Conservation (phyloP, 2,329 filamentous ascomycete species). For the Fusarium setosum region DNA sequence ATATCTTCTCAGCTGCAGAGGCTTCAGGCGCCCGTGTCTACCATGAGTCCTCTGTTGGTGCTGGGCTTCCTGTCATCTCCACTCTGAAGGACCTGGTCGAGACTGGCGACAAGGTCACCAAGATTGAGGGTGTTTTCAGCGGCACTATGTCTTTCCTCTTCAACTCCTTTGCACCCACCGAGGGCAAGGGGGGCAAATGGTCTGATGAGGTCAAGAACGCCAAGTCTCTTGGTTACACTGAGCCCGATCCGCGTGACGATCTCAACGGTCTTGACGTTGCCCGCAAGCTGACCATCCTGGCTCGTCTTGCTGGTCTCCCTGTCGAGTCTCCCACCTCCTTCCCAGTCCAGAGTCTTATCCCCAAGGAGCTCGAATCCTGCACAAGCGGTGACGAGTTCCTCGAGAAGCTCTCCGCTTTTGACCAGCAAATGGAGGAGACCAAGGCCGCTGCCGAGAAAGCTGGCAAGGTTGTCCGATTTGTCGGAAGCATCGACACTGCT, state of each 20-base stretch:
- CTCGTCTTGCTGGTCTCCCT: constrained; percentile 83
- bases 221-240: constrained; percentile 92
- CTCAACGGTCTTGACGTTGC: constrained; percentile 91
- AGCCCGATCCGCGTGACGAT: constrained; percentile 88
- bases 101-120: constrained; percentile 90
- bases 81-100: constrained; percentile 94
- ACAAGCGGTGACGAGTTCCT: constrained; percentile 88
- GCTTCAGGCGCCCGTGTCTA: constrained; percentile 84
- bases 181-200: constrained; percentile 82
- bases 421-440: constrained; percentile 87
- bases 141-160: constrained; percentile 99
- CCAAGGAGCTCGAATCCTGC: constrained; percentile 82
- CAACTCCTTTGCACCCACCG: constrained; percentile 92
- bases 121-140: constrained; percentile 97
- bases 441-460: constrained; percentile 87
- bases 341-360: constrained; percentile 94
- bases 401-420: constrained; percentile 81
- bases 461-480: constrained; percentile 93
- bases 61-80: constrained; percentile 91
- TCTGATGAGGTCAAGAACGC: constrained; percentile 92
- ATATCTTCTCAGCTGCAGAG: constrained; percentile 82
- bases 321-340: constrained; percentile 89
- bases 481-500: constrained; percentile 91
- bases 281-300: constrained; percentile 95
- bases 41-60: constrained; percentile 95